Evolutionary conservation across 1,139 yeast species (phyloP), one percentile per base, ranked within the genome.

Genomic region (Protomyces inouyei): DNA sequence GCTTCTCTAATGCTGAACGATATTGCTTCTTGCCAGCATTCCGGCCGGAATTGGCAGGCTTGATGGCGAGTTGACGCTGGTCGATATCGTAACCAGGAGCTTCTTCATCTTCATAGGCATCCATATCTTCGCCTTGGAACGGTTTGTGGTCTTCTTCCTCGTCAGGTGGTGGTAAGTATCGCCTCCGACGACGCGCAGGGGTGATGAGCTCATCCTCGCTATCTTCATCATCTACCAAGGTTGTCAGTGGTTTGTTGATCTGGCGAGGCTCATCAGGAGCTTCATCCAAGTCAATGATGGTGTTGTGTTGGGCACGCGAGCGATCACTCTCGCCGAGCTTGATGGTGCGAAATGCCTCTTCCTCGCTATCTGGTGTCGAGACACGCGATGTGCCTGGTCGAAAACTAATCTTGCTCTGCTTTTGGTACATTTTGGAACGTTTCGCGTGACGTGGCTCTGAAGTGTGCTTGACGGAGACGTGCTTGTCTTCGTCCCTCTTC

Each of bases 141-240:
- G 23, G 23, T 21, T 43, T 43, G 23, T 3, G 16, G 6, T 43
- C 12, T 10, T 18, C 18, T 2, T 12, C 23, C 21, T 43, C 48
- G 12, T 43, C 25, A 6, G 48, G 48, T n/a, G 23, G 23, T 12
- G 63, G 63, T 53, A 52, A 52, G 36, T 51, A 59, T 37, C 63
- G 63, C 21, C 52, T 52, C 18, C 63, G 28, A 3, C 63, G 52
- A 8, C 53, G 52, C 12, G 46, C 35, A 2, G 63, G 63, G 16
- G 63, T 59, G 35, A 59, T 51, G 23, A 52, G 52, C 5, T 59
- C 63, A 35, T 59, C 63, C 57, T 59, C 63, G 18, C 61, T 57
- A n/a, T 57, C 61, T 21, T 25, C 53, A 14, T 32, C 53, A 0
- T 28, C 37, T 9, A 32, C 37, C 36, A 25, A 14, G 37, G 16